A percentile compares a stretch with the other conserved stretches of the same genome.
Conservation (phyloP, 169 alveolate genomes). For the Besnoitia besnoiti region DNA sequence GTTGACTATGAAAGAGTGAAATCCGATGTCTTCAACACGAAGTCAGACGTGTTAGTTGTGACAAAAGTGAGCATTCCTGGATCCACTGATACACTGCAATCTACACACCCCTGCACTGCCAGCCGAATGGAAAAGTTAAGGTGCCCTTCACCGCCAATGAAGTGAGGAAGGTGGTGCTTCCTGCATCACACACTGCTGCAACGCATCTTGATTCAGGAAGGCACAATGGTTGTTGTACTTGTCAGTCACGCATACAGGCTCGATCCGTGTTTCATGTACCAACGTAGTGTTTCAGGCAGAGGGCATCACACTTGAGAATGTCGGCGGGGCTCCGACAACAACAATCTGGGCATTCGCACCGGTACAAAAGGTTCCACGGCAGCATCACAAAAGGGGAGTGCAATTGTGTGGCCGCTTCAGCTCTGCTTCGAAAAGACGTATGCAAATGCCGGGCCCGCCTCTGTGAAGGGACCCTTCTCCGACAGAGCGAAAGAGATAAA, state of each 20-base stretch:
- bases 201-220: neutral
- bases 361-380: neutral
- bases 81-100: neutral
- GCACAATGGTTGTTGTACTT: constrained; percentile 1
- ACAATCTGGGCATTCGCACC: constrained; percentile 66
- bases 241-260: neutral
- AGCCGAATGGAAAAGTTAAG: constrained; percentile 15
- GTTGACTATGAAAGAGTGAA: constrained; percentile 19
- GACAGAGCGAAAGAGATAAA: constrained; percentile 14
- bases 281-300: constrained; percentile 15
- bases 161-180: neutral
- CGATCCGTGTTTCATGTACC: neutral
- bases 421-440: constrained; percentile 37
- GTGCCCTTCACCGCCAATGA: constrained; percentile 9
- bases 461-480: constrained; percentile 21
- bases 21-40: constrained; percentile 23
- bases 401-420: neutral
- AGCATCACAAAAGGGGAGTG: neutral
- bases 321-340: constrained; percentile 50
- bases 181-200: neutral
- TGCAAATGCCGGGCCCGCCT: neutral
- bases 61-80: neutral
- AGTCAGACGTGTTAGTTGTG: neutral
- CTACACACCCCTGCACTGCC: neutral
- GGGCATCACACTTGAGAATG: constrained; percentile 56